phyloP scores from a whole-genome alignment of 495 filamentous ascomycete species.

The Aspergillus incahuasiensis region DNA sequence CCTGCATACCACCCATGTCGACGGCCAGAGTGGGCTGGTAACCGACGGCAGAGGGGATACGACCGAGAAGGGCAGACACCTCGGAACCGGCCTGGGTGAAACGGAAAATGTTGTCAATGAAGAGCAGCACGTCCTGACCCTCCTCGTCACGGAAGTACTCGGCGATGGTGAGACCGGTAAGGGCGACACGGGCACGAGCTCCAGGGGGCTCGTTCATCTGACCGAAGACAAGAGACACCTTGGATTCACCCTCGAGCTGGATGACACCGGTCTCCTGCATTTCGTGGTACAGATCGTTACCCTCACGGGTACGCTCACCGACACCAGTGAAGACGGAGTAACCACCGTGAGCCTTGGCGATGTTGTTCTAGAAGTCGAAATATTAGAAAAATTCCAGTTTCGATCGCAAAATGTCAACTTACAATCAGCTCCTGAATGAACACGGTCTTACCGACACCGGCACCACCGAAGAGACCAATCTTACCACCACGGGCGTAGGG shows the following conservation, averaged over 20 bases:
- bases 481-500: conserved; percentile 99
- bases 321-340: conserved; percentile 99
- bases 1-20: conserved; percentile 99
- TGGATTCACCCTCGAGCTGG: conserved; percentile 97
- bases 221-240: conserved; percentile 99
- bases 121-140: conserved; percentile 98
- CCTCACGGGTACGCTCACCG: conserved; percentile 99
- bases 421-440: conserved; percentile 99
- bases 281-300: conserved; percentile 99
- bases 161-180: conserved; percentile 85
- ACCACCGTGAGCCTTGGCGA: conserved; percentile 99
- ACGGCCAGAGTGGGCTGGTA: conserved; percentile 99
- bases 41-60: conserved; percentile 99
- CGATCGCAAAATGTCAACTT: conserved; percentile 22
- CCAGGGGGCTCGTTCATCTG: conserved; percentile 99
- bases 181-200: conserved; percentile 98
- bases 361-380: conserved; percentile 73
- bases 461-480: conserved; percentile 99
- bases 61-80: conserved; percentile 98
- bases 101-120: conserved; percentile 99
- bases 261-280: conserved; percentile 99
- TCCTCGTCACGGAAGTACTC: conserved; percentile 98
- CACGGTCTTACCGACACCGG: conserved; percentile 99
- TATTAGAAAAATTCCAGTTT: conserved; percentile 5
- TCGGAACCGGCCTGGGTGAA: conserved; percentile 99